Conservation (phyloP, 371 early-diverging fungal species). For the Apophysomyces sp. region DNA sequence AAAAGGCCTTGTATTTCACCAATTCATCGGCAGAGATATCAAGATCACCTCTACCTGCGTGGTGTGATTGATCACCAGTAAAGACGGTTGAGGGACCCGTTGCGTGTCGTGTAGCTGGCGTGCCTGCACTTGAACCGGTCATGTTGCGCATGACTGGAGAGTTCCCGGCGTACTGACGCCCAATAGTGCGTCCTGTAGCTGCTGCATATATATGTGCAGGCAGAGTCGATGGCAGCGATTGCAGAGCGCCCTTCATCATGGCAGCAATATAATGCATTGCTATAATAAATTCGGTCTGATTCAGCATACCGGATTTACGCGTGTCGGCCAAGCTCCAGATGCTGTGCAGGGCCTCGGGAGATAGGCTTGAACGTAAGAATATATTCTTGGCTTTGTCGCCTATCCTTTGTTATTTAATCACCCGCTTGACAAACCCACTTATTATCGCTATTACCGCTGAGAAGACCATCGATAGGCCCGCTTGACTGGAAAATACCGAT, state of each 20-base stretch:
- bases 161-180: constrained; percentile 11
- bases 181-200: constrained; percentile 41
- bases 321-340: constrained; percentile 74
- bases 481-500: constrained; percentile 67
- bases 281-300: constrained; percentile 74
- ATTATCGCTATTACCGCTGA: constrained; percentile 23
- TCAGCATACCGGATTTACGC: constrained; percentile 62
- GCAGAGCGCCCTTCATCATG: constrained; percentile 60
- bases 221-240: constrained; percentile 54
- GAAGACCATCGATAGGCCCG: constrained; percentile 64
- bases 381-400: constrained; percentile 51
- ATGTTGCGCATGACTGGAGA: constrained; percentile 6
- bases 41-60: constrained; percentile 8
- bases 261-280: constrained; percentile 80
- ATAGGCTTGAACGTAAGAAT: constrained; percentile 52
- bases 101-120: background rate
- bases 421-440: background rate
- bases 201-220: constrained; percentile 61
- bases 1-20: constrained; percentile 27
- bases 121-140: background rate
- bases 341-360: constrained; percentile 43
- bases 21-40: constrained; percentile 34
- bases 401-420: background rate
- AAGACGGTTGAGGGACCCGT: constrained; percentile 1
- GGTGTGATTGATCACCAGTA: constrained; percentile 9